Evolutionary conservation across 73 alveolate species (phyloP), one percentile per base, ranked within the genome.

Genomic region (Paramecium tetraurelia): DNA sequence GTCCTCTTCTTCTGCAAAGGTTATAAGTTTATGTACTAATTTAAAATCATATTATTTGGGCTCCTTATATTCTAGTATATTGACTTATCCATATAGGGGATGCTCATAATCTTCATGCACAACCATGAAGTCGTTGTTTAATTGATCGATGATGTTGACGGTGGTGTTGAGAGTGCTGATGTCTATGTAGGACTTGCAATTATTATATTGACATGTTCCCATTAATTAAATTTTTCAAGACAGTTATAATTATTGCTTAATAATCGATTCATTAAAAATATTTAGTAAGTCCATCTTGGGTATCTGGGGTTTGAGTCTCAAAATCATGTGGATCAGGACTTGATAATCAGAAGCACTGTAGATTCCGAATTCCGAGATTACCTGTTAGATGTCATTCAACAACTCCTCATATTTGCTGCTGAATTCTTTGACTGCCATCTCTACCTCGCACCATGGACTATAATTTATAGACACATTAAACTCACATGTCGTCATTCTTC

Each of bases 191-290:
- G 86, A 72, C 86, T 72, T 72, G 31, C 86, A 72, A 72, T 72
- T 72, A 72, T 72, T 72, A 20, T 72, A 72, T 72, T 72, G 21
- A 18, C 86, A 72, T 36, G 29, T 72, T 36, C 86, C 86, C 63
- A 72, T 72, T 63, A 63, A 31, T 63, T 63, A 63, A 63, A 31
- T 63, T 31, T 63, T 31, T 63, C 84, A 63, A 63, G 84, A 63
- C 84, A 63, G 84, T 63, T 63, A 63, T 63, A 63, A 63, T 63
- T 63, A 72, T 80, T 80, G 75, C 57, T 80, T 80, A 20, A 80
- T 80, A 80, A 80, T 80, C 75, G 43, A 48, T 44, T 44, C 70
- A 80, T 80, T 80, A 24, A 80, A 80, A 31, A 80, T 40, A 80
- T 41, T 80, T 8, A 48, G 46, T 40, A 80, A 46, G 48, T 80